Evolutionary conservation across 2,329 filamentous ascomycete species (phyloP).

Genomic region (Ceratocystis colombiana): DNA sequence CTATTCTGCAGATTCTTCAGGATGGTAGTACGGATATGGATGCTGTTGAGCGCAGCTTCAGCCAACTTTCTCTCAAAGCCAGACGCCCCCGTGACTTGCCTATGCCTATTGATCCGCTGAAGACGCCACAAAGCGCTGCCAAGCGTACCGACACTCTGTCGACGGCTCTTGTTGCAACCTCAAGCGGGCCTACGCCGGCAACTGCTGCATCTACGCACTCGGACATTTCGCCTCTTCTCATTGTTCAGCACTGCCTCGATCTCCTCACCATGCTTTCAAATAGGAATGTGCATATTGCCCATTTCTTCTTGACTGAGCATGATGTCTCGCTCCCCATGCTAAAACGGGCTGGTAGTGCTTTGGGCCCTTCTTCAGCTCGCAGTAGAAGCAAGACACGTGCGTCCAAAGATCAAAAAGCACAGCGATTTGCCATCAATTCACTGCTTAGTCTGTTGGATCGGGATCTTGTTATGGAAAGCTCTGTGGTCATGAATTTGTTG

Average conservation of each 20-base stretch:
- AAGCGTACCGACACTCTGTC: slow-evolving; percentile 63
- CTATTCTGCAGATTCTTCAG: slow-evolving; percentile 83
- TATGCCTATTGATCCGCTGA: slow-evolving; percentile 42
- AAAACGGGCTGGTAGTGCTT: slow-evolving; percentile 61
- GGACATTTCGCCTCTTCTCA: slow-evolving; percentile 85
- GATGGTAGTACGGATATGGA: slow-evolving; percentile 89
- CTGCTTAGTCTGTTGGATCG: slow-evolving; percentile 79
- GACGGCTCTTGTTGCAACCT: slow-evolving; percentile 35
- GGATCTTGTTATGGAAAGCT: slow-evolving; percentile 93
- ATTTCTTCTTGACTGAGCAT: slow-evolving; percentile 90
- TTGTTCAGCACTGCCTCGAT: slow-evolving; percentile 89
- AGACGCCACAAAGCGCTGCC: slow-evolving; percentile 63
- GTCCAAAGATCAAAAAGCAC: slow-evolving; percentile 69
- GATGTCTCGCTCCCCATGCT: slow-evolving; percentile 63
- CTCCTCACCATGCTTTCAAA: slow-evolving; percentile 74
- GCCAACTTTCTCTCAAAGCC: slow-evolving; percentile 81
- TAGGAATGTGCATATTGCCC: slow-evolving; percentile 76
- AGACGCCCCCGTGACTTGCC: slow-evolving; percentile 64
- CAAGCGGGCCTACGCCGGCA: not conserved
- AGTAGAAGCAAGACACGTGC: slow-evolving; percentile 40
- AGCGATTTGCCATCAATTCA: slow-evolving; percentile 86
- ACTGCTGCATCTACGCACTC: slow-evolving; percentile 49
- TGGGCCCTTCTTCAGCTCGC: slow-evolving; percentile 42
- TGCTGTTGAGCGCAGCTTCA: slow-evolving; percentile 90
- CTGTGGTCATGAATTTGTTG: slow-evolving; percentile 89